These are phyloP conservation scores for Chrysopogon serrulatus DNA, from an alignment of 176 grass and related monocot genomes.

Conservation along the genomic window DNA sequence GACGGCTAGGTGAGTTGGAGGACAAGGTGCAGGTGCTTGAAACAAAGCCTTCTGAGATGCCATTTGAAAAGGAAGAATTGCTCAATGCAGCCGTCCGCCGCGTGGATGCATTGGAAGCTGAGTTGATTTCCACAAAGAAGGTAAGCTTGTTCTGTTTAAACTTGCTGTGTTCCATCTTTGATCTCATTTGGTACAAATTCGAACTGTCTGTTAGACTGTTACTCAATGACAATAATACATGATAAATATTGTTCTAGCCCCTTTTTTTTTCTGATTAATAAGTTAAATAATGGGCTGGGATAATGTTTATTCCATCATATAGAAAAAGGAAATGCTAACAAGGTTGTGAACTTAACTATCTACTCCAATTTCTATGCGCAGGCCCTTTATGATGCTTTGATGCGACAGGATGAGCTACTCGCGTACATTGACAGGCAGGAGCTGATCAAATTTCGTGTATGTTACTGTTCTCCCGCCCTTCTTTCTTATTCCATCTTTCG, in stretches of 20 bases:
- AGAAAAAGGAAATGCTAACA: not conserved
- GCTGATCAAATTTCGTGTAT: slow-evolving; percentile 76
- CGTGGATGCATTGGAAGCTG: slow-evolving; percentile 94
- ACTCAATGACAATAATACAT: not conserved
- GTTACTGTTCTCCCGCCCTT: not conserved
- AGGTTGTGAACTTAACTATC: not conserved
- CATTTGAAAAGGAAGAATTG: slow-evolving; percentile 86
- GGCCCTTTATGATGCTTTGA: slow-evolving; percentile 86
- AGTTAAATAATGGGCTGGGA: not conserved
- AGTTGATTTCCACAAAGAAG: slow-evolving; percentile 97
- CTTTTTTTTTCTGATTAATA: not conserved
- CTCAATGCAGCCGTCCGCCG: slow-evolving; percentile 82
- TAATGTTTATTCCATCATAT: not conserved
- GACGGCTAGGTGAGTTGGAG: slow-evolving; percentile 72
- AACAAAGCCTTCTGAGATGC: slow-evolving; percentile 85
- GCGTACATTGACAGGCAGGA: slow-evolving; percentile 90
- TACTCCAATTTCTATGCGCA: slow-evolving; percentile 17
- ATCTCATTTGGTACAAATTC: not conserved
- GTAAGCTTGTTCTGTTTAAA: slow-evolving; percentile 31
- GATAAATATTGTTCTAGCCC: not conserved
- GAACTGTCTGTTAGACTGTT: not conserved
- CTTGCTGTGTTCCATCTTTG: not conserved
- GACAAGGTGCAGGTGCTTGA: slow-evolving; percentile 83
- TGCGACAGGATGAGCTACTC: slow-evolving; percentile 90
- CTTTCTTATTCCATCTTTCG: not conserved